A percentile compares a stretch with the other conserved stretches of the same genome.
phyloP scores from a whole-genome alignment of 2,329 filamentous ascomycete species.

The Sarocladiaceae sp. region DNA sequence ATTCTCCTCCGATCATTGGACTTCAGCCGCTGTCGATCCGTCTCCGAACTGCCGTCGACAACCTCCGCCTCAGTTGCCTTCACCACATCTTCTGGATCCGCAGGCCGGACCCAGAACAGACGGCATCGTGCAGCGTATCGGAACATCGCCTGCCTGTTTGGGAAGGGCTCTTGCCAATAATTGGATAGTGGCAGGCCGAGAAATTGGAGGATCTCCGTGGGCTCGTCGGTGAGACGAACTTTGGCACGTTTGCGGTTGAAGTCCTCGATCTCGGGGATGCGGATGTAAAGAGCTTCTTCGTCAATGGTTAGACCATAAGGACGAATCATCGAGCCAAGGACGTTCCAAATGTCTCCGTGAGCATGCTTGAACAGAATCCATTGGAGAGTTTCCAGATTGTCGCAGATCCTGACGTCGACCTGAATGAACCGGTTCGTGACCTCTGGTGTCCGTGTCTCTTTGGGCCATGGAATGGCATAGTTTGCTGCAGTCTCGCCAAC shows the following conservation, averaged over 20 bases:
- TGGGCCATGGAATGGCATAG: conserved; percentile 54
- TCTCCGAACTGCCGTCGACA: conserved; percentile 11
- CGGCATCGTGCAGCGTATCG: conserved; percentile 54
- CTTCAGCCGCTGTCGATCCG: conserved; percentile 30
- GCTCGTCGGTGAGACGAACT: conserved; percentile 57
- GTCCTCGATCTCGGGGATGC: conserved; percentile 64
- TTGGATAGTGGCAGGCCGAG: conserved; percentile 49
- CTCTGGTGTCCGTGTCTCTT: conserved; percentile 6
- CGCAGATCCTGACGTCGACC: conserved; percentile 61
- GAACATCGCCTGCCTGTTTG: conserved; percentile 51
- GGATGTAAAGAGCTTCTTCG: conserved; percentile 58
- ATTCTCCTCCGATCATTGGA: conserved; percentile 55
- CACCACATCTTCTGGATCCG: conserved; percentile 16
- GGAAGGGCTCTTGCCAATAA: conserved; percentile 54
- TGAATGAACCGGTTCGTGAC: conserved; percentile 47
- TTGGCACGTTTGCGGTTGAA: conserved; percentile 51
- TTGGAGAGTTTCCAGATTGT: conserved; percentile 34
- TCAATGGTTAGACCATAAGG: conserved; percentile 63
- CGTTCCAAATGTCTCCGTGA: conserved; percentile 68
- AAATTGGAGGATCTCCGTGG: conserved; percentile 54
- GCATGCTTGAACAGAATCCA: conserved; percentile 67
- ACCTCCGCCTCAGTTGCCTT: conserved; percentile 15
- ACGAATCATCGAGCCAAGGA: conserved; percentile 60
- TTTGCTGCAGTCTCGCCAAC: conserved; percentile 29
- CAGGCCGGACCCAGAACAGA: conserved; percentile 48